Percentiles rank a stretch among this genome's conserved stretches.
phyloP scores from a whole-genome alignment of 2,329 filamentous ascomycete genomes.

The Fusarium sp. region DNA sequence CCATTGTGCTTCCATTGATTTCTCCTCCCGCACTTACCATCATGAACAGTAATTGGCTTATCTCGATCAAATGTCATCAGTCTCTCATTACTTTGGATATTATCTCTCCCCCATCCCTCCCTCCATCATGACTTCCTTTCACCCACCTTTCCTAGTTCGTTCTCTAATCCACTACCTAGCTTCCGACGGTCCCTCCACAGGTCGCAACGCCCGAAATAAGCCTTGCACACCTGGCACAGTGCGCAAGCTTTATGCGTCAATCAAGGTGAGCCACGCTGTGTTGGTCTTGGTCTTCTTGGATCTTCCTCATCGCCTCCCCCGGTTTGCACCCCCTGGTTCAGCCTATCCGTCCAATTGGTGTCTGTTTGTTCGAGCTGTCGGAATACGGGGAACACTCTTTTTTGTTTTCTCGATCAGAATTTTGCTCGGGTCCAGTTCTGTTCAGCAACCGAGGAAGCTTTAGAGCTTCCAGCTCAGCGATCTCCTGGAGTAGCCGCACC shows the following conservation, averaged over 20 bases:
- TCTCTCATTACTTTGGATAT: conserved; percentile 5
- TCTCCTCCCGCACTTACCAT: not conserved
- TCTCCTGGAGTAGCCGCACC: conserved; percentile 1
- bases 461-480: conserved; percentile 8
- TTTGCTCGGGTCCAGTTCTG: conserved; percentile 7
- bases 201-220: conserved; percentile 28
- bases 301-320: conserved; percentile 32
- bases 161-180: conserved; percentile 26
- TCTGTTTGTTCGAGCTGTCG: conserved; percentile 14
- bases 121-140: conserved; percentile 37
- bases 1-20: not conserved
- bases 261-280: conserved; percentile 27
- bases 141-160: conserved; percentile 29
- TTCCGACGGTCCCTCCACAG: conserved; percentile 7
- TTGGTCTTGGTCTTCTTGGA: conserved; percentile 34
- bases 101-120: conserved; percentile 28
- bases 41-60: conserved; percentile 9
- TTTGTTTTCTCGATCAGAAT: conserved; percentile 1
- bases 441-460: not conserved
- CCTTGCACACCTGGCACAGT: conserved; percentile 26
- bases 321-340: conserved; percentile 28
- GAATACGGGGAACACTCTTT: conserved; percentile 15
- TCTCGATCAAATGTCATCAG: conserved; percentile 20
- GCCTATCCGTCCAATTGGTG: conserved; percentile 34
- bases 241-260: conserved; percentile 3